Evolutionary conservation across 805 yeast species (phyloP).

Genomic region (Barnettozyma pratensis): DNA sequence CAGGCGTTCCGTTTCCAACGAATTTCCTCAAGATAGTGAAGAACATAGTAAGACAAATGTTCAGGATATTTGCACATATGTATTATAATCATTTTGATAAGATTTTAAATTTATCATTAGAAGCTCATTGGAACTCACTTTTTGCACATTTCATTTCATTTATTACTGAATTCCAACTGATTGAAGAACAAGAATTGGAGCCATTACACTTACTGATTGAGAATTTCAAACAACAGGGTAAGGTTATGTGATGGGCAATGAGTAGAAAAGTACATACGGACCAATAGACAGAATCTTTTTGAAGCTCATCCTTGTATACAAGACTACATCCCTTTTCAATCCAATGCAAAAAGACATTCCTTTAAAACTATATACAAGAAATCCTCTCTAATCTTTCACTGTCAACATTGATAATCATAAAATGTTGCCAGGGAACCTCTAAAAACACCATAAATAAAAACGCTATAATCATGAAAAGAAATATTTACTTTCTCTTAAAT

Average conservation of each 20-base stretch:
- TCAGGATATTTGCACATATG: constrained; percentile 91
- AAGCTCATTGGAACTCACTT: constrained; percentile 97
- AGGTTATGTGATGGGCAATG: constrained; percentile 35
- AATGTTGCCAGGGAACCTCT: neutral
- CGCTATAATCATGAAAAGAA: constrained; percentile 48
- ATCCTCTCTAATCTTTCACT: neutral
- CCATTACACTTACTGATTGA: constrained; percentile 78
- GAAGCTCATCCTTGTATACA: no score
- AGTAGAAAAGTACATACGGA: neutral
- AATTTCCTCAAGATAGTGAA: constrained; percentile 77
- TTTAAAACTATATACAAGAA: constrained; percentile 1
- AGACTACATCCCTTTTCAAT: no score
- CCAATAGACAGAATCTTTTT: neutral
- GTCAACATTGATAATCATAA: constrained; percentile 1
- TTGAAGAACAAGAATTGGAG: constrained; percentile 73
- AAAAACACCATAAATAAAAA: neutral
- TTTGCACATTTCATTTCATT: constrained; percentile 92
- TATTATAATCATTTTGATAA: constrained; percentile 94
- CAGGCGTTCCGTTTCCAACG: constrained; percentile 85
- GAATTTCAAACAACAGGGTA: constrained; percentile 80
- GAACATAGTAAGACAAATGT: constrained; percentile 87
- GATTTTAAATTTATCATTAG: constrained; percentile 83
- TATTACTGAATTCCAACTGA: constrained; percentile 73
- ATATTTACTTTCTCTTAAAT: constrained; percentile 68
- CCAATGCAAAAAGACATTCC: neutral